These are phyloP conservation scores for Saturnispora mendoncae DNA, from an alignment of 805 yeast genomes.

Conservation along the genomic window DNA sequence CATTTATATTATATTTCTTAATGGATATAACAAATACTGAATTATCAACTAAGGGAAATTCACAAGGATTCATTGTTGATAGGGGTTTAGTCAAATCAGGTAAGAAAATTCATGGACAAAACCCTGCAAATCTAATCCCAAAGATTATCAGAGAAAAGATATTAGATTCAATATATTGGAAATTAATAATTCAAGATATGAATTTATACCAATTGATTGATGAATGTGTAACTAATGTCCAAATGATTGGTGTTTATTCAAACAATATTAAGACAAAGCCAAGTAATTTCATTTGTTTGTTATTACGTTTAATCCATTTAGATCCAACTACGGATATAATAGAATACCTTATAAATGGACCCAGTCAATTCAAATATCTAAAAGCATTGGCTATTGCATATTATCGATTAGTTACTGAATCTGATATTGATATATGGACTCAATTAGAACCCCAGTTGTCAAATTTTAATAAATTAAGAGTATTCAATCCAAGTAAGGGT, in stretches of 20 bases:
- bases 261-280: slow-evolving; percentile 43
- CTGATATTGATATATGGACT: not conserved
- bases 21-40: slow-evolving; percentile 8
- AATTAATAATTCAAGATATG: slow-evolving; percentile 43
- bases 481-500: slow-evolving; percentile 29
- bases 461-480: slow-evolving; percentile 65
- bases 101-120: slow-evolving; percentile 33
- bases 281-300: slow-evolving; percentile 63
- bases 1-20: too few species aligned
- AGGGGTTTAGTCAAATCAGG: slow-evolving; percentile 28
- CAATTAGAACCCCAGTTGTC: slow-evolving; percentile 45
- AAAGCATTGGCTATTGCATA: slow-evolving; percentile 65
- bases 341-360: slow-evolving; percentile 40
- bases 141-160: slow-evolving; percentile 51
- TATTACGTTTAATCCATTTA: slow-evolving; percentile 69
- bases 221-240: slow-evolving; percentile 28
- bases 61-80: slow-evolving; percentile 22
- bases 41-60: not conserved
- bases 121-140: slow-evolving; percentile 45
- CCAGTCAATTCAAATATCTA: slow-evolving; percentile 68
- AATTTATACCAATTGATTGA: slow-evolving; percentile 39
- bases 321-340: slow-evolving; percentile 57
- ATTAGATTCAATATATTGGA: slow-evolving; percentile 50
- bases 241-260: slow-evolving; percentile 40
- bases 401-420: slow-evolving; percentile 37